Percentiles rank a stretch among this genome's conserved stretches.
Evolutionary conservation across 495 filamentous ascomycete genomes (phyloP).

Genomic region (Aspergillus leporis): DNA sequence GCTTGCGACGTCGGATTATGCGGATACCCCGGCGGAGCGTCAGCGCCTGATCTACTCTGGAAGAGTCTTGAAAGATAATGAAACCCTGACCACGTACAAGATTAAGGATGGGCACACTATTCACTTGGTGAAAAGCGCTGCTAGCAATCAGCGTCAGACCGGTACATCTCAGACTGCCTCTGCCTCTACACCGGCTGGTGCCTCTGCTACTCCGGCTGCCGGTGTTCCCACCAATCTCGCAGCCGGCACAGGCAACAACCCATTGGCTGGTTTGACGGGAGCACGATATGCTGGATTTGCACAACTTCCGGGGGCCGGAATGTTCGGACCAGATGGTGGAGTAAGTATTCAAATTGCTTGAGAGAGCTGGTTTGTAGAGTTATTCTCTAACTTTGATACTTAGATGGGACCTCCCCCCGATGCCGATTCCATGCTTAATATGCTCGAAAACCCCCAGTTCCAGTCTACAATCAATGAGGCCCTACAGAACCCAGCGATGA

Average conservation of each 20-base stretch:
- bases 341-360: constrained; percentile 57
- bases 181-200: constrained; percentile 48
- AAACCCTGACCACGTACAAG: constrained; percentile 83
- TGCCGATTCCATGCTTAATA: constrained; percentile 74
- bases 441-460: constrained; percentile 85
- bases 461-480: constrained; percentile 87
- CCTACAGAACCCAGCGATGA: constrained; percentile 85
- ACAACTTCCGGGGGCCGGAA: constrained; percentile 79
- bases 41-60: constrained; percentile 98
- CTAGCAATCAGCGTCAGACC: constrained; percentile 77
- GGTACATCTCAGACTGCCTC: constrained; percentile 51
- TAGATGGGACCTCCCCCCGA: constrained; percentile 91
- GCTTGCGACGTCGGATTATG: constrained; percentile 75
- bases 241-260: constrained; percentile 87
- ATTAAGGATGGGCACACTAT: constrained; percentile 95
- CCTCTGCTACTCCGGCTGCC: constrained; percentile 51
- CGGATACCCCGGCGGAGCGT: constrained; percentile 78
- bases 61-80: constrained; percentile 89
- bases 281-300: constrained; percentile 92
- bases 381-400: constrained; percentile 21
- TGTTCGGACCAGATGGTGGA: constrained; percentile 96
- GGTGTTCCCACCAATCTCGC: constrained; percentile 88
- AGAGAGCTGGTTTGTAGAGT: neutral
- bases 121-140: constrained; percentile 93
- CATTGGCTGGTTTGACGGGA: constrained; percentile 86